Conservation (phyloP, 1,139 yeast genomes). For the Magnusiomyces sp. region DNA sequence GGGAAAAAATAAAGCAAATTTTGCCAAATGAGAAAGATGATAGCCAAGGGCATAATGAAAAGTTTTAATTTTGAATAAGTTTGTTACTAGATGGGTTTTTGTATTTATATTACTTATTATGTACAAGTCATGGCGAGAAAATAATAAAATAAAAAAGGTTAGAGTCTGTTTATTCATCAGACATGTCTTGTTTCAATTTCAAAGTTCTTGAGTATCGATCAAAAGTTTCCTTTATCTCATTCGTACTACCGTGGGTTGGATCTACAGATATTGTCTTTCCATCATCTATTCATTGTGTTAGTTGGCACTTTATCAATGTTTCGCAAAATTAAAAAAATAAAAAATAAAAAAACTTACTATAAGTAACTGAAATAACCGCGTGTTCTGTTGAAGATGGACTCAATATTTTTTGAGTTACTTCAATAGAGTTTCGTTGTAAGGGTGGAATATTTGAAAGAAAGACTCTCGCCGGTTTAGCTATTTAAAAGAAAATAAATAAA, state of each 20-base stretch:
- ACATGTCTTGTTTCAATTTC: slow-evolving; percentile 40
- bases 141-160: too few relatives aligned
- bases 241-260: slow-evolving; percentile 40
- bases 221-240: slow-evolving; percentile 34
- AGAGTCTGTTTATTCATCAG: slow-evolving; percentile 10
- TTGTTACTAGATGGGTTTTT: too few relatives aligned
- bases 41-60: too few relatives aligned
- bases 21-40: too few relatives aligned
- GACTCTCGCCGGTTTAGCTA: slow-evolving; percentile 70
- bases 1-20: neutral
- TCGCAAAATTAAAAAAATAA: neutral
- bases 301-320: slow-evolving; percentile 20
- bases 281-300: slow-evolving; percentile 41
- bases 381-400: slow-evolving; percentile 34
- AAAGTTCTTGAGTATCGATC: slow-evolving; percentile 51
- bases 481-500: neutral
- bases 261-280: slow-evolving; percentile 62
- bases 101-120: too few relatives aligned
- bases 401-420: slow-evolving; percentile 27
- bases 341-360: slow-evolving; percentile 33
- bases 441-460: slow-evolving; percentile 76
- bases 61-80: too few relatives aligned
- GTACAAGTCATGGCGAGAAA: too few relatives aligned
- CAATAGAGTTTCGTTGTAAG: slow-evolving; percentile 24
- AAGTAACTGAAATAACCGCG: slow-evolving; percentile 65